Evolutionary conservation across 1,284 basidiomycete genomes (phyloP), one percentile per base, ranked within the genome.

Genomic region (Leccinum griseonigrum): DNA sequence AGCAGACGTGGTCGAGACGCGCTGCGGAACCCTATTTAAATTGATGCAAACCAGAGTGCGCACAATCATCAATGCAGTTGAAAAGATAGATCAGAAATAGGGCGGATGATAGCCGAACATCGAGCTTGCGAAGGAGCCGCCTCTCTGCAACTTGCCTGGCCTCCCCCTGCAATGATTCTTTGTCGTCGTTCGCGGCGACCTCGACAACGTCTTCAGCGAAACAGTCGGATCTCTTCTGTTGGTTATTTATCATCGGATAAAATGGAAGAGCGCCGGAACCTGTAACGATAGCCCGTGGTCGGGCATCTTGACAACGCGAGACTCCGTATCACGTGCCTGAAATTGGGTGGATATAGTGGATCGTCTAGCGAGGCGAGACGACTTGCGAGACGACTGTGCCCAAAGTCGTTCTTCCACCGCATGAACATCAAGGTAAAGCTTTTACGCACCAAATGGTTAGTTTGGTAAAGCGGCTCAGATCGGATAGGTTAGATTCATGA

Each of bases 31-130:
- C 14, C 1, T 36, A 14, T 4, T 5, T 4, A 14, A 1, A 14
- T 36, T 14, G 2, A 36, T 14, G 14, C 14, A 36, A 36, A 5
- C 13, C 13, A 36, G 11, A 22, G 18, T 13, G 18, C 11, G n/a
- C 36, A 9, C 58, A 16, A 61, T 87, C 86, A 70, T 87, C 85
- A 57, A 87, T 86, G 68, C 85, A 87, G 67, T 88, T 88, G 83
- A 88, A 82, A 88, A 80, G 16, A 68, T 79, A 87, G 54, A 87
- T 85, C 18, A 85, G 59, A 52, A 86, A 78, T 57, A 89, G 83
- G 1, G 83, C 84, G 0, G 86, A 85, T 60, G 87, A 67, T 0
- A 88, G 72, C 43, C 86, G 77, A 61, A 75, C 74, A 64, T 87
- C 86, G 46, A 89, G 76, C 66, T 81, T 84, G 54, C 83, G 76